Evolutionary conservation across 2,329 filamentous ascomycete genomes (phyloP).

Genomic region (Aspergillus glaucus): DNA sequence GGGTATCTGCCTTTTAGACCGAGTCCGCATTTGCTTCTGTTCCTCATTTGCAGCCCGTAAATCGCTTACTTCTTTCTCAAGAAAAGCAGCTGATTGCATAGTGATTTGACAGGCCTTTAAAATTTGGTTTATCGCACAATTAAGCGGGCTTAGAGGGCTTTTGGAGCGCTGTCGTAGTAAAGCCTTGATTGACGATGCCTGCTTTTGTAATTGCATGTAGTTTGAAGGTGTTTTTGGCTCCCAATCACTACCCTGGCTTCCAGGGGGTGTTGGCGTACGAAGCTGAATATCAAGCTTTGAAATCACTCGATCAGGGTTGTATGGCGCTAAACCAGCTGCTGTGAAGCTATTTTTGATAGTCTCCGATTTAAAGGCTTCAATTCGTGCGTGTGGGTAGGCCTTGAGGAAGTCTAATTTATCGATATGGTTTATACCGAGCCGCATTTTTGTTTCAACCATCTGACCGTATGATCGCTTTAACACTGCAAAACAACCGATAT

Average conservation of each 20-base stretch:
- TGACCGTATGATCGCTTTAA: background rate
- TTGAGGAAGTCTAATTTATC: slow-evolving; percentile 4
- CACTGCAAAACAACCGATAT: too few relatives aligned
- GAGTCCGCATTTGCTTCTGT: too few relatives aligned
- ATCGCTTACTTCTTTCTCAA: too few relatives aligned
- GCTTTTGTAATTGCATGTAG: background rate
- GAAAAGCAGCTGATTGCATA: too few relatives aligned
- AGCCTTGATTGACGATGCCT: too few relatives aligned
- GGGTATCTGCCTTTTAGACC: too few relatives aligned
- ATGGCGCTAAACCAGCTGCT: background rate
- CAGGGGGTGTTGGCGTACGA: background rate
- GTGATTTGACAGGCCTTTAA: too few relatives aligned
- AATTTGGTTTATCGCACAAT: too few relatives aligned
- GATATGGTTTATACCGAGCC: slow-evolving; percentile 1
- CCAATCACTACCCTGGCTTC: background rate
- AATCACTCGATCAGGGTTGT: background rate
- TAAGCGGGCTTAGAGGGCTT: too few relatives aligned
- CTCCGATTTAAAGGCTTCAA: background rate
- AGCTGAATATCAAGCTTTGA: background rate
- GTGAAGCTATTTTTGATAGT: background rate
- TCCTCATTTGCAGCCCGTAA: too few relatives aligned
- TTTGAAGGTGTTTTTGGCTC: background rate
- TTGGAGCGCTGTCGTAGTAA: too few relatives aligned
- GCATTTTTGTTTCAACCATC: background rate
- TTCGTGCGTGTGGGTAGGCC: background rate